These are phyloP conservation scores for Didymella pinodella DNA, from an alignment of 2,329 filamentous ascomycete species.

Conservation along the genomic window DNA sequence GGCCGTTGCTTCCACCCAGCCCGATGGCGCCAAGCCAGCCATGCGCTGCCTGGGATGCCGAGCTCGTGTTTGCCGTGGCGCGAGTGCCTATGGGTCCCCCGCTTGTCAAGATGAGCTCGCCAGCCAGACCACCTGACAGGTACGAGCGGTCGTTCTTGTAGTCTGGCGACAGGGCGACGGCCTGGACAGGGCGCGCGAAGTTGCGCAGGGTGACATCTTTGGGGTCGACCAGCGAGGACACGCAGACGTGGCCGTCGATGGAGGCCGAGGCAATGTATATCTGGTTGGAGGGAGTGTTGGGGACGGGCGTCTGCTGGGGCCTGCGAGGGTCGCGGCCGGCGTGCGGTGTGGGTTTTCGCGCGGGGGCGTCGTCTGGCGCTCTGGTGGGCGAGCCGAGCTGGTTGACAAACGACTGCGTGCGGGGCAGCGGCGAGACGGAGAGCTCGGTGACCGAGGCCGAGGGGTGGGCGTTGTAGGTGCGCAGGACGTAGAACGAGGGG, in stretches of 20 bases:
- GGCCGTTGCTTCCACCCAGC: constrained; percentile 77
- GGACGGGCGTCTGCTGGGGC: constrained; percentile 67
- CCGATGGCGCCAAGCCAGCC: constrained; percentile 93
- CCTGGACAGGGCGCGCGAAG: constrained; percentile 90
- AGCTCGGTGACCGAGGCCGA: constrained; percentile 88
- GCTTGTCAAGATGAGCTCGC: constrained; percentile 83
- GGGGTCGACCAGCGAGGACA: constrained; percentile 83
- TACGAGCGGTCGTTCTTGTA: constrained; percentile 90
- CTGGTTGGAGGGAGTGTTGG: constrained; percentile 82
- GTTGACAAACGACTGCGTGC: constrained; percentile 58
- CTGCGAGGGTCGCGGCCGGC: constrained; percentile 54
- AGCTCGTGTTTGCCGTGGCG: constrained; percentile 84
- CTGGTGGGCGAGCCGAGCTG: constrained; percentile 18
- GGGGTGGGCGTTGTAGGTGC: constrained; percentile 85
- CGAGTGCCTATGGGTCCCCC: constrained; percentile 81
- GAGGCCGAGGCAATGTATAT: constrained; percentile 95
- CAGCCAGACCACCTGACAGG: constrained; percentile 87
- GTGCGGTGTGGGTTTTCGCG: constrained; percentile 43
- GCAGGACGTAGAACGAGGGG: constrained; percentile 79
- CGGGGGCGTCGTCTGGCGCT: constrained; percentile 51
- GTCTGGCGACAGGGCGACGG: constrained; percentile 92
- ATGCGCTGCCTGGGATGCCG: constrained; percentile 82
- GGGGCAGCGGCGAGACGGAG: constrained; percentile 85
- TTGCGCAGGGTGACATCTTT: constrained; percentile 93
- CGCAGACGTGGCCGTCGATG: constrained; percentile 93